Base-by-base conservation (phyloP, 2,329 filamentous ascomycete species). In the Pseudopyricularia javanii region DNA sequence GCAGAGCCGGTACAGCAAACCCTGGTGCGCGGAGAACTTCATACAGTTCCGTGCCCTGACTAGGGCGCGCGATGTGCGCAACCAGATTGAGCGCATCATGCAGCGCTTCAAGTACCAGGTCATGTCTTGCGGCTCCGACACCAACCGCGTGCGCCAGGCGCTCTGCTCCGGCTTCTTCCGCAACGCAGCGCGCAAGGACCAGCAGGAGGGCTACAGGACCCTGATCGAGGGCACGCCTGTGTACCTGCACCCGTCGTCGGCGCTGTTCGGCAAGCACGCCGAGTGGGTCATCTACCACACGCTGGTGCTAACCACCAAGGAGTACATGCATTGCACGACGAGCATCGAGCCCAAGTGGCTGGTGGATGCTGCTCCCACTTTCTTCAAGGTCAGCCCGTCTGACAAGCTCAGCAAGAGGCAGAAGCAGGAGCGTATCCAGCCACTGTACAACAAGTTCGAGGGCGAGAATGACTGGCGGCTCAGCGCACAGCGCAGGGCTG, bases 11-110 rank as follows among this genome's bases (percentile, higher is more conserved):
- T 95, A 81, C 69, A 86, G 83, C 50, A 88, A 83, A 54, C 83
- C 91, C 0, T 98, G 93, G 93, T 97, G 93, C 65, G 91, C 89
- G 59, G 94, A 98, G 64, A 96, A 98, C 68, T 98, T 95, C 66
- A 93, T 98, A 65, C 91, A 97, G 65, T 90, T 89, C 4, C 82
- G 91, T 2, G 84, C 83, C 33, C 95, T 98, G 80, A 80, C 83
- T 54, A 85, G 91, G 11, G 91, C 89, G 9, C 88, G 91, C 66
- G 93, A 98, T 65, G 90, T 98, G 0, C 82, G 93, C 17, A 85
- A 94, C 56, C 93, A 98, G 68, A 78, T 98, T 3, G 80, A 91
- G 52, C 88, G 87, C 60, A 97, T 98, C 66, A 94, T 98, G 85
- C 82, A 93, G 53, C 82, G 93, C 6, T 93, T 97, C 69, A 85